phyloP scores from a whole-genome alignment of 805 yeast species.

The Ogataea trehalophila region DNA sequence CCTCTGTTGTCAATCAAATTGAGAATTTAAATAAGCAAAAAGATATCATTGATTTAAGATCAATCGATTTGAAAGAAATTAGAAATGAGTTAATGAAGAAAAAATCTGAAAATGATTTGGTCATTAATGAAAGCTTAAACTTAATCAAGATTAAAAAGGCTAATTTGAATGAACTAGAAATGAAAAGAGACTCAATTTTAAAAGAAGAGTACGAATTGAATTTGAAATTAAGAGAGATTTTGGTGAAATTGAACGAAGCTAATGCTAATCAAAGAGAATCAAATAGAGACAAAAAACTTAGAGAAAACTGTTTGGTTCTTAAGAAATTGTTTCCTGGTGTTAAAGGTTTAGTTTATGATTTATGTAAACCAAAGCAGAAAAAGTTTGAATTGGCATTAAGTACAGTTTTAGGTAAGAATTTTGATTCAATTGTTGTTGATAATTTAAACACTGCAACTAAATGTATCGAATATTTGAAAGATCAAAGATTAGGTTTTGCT shows the following conservation, averaged over 20 bases:
- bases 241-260: slow-evolving; percentile 61
- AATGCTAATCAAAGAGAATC: slow-evolving; percentile 76
- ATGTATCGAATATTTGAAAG: slow-evolving; percentile 75
- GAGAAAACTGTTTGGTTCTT: slow-evolving; percentile 69
- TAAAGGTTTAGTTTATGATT: slow-evolving; percentile 71
- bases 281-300: slow-evolving; percentile 57
- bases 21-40: slow-evolving; percentile 33
- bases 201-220: slow-evolving; percentile 58
- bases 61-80: slow-evolving; percentile 31
- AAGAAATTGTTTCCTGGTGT: slow-evolving; percentile 82
- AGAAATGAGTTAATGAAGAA: slow-evolving; percentile 27
- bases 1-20: slow-evolving; percentile 27
- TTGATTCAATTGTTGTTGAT: slow-evolving; percentile 84
- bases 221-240: slow-evolving; percentile 53
- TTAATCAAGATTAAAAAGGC: slow-evolving; percentile 26
- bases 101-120: slow-evolving; percentile 23
- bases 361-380: slow-evolving; percentile 70
- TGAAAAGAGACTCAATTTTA: slow-evolving; percentile 33
- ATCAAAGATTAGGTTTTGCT: slow-evolving; percentile 79
- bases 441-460: slow-evolving; percentile 64
- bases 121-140: slow-evolving; percentile 24
- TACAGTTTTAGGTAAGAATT: slow-evolving; percentile 70
- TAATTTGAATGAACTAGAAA: slow-evolving; percentile 26
- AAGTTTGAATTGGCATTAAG: slow-evolving; percentile 71
- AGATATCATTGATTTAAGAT: slow-evolving; percentile 31